Evolutionary conservation across 2,329 filamentous ascomycete species (phyloP), one percentile per base, ranked within the genome.

Genomic region (Sphaerulina populicola): DNA sequence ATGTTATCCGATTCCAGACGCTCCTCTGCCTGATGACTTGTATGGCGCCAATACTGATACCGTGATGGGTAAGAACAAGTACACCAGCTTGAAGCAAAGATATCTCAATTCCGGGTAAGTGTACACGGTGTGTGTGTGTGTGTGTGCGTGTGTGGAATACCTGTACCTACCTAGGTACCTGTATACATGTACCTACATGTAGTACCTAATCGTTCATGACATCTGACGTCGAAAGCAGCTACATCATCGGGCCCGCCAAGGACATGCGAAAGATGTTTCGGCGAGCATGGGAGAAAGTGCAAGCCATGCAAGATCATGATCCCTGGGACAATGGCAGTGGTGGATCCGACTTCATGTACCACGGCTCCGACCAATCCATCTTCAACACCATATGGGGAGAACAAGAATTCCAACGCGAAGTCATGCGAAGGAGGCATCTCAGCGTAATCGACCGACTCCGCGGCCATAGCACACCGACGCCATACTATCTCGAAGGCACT

Each of bases 1-100:
- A 9, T 82, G 79, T 58, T 70, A 68, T 36, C 71, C 73, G 12
- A 70, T 77, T 1, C 78, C 79, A 0, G 62, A 72, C 18, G 79
- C 77, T 0, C 69, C 71, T 2, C 55, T 80, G 2, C 73, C 75
- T 0, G 66, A 69, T 6, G 71, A 78, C 51, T 62, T 72, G 0
- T 77, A 76, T 56, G 73, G 57, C 9, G 43, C 47, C n/a, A 54
- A 60, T 33, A 61, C 56, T 0, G 59, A 61, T 14, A 59, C 59
- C 1, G 50, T 54, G 7, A 73, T 72, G 8, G 66, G 66, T 42
- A 62, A 71, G 37, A 62, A 64, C 2, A 62, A 70, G 30, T 63
- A 64, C 5, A 63, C 64, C 44, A 61, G 52, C 35, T 31, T 47
- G 4, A 59, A 55, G 29, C 58, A 62, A 53, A 47, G 60, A 3